phyloP scores from a whole-genome alignment of 768 basidiomycete genomes.

The Lactarius deliciosus region DNA sequence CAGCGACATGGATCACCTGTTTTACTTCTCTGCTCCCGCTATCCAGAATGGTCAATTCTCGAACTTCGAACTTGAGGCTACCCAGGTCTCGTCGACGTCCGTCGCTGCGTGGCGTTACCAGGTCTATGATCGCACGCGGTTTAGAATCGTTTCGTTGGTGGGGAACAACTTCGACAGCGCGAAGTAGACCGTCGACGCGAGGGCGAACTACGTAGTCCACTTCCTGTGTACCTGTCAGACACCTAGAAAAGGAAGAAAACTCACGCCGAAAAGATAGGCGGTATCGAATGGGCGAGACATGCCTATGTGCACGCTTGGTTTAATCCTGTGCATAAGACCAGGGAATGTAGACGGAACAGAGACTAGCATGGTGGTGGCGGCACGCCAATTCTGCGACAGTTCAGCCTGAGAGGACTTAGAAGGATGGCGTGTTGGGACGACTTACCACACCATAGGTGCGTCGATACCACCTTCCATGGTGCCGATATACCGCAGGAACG shows the following conservation, averaged over 20 bases:
- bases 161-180: conserved; percentile 25
- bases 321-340: conserved; percentile 75
- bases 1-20: too few relatives aligned
- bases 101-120: not conserved
- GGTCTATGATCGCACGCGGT: conserved; percentile 17
- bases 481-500: conserved; percentile 82
- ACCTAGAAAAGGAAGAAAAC: not conserved
- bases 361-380: conserved; percentile 61
- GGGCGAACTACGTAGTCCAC: conserved; percentile 11
- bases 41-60: not conserved
- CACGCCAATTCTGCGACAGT: conserved; percentile 73
- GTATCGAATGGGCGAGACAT: conserved; percentile 64
- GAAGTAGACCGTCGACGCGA: conserved; percentile 25
- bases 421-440: conserved; percentile 25
- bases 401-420: not conserved
- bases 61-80: not conserved
- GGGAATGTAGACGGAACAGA: conserved; percentile 73
- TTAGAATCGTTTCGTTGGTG: conserved; percentile 23
- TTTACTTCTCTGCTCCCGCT: not conserved
- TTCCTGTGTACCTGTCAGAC: not conserved
- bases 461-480: conserved; percentile 75
- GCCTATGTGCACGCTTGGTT: conserved; percentile 60
- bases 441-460: conserved; percentile 73
- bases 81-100: not conserved
- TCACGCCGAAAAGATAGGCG: conserved; percentile 73